Base-by-base conservation (phyloP, 2,329 filamentous ascomycete species). In the Cladosporium sp. region DNA sequence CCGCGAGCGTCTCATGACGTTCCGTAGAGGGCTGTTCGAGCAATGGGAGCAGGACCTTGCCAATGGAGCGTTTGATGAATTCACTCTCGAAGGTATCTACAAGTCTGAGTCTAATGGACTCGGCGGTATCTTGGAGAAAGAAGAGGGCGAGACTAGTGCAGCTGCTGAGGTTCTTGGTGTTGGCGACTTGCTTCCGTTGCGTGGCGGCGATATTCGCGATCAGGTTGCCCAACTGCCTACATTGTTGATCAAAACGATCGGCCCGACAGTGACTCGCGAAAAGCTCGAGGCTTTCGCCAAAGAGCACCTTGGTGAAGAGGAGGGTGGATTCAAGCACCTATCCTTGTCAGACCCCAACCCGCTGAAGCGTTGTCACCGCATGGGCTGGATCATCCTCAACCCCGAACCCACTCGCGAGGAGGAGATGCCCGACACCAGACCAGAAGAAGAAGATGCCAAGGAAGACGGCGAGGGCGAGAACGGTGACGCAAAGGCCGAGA, bases 331-430 rank as follows among this genome's bases (percentile, higher is more conserved):
- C 81, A 96, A 94, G 76, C 98, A 94, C 89, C 84, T 99, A 5
- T 98, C 94, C 36, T 85, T 99, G 58, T 97, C 93, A 70, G 95
- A 99, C 73, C 95, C 95, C 0, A 99, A 99, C 75, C 95, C 95
- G 1, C 90, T 92, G 73, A 99, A 99, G 81, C 91, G 96, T 69
- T 99, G 93, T 74, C 95, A 99, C 76, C 90, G 95, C 25, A 98
- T 99, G 78, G 95, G 95, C 25, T 99, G 96, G 94, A 96, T 99
- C 67, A 95, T 98, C 85, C 85, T 99, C 11, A 91, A 98, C 73
- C 90, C 92, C 18, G 88, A 88, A 16, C 84, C 90, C 6, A 82
- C 85, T 56, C 96, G 71, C 85, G 89, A 67, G 85, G 85, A n/a
- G 91, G 86, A n/a, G 91, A 95, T 70, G 85, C 86, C 14, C 88